Evolutionary conservation across 176 grass and related monocot species (phyloP).

Genomic region (Neostapfia colusana): DNA sequence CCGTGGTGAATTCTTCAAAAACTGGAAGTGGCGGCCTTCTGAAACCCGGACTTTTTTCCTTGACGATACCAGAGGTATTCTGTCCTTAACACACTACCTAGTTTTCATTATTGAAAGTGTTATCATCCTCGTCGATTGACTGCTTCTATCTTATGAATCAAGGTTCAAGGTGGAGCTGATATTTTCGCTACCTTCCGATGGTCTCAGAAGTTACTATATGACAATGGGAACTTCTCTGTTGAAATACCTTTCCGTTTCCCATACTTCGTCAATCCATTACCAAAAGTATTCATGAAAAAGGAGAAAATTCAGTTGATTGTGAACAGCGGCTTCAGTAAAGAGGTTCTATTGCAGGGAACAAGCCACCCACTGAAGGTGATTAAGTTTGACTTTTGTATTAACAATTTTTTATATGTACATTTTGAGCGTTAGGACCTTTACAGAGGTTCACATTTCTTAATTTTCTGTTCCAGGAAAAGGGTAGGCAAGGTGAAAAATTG

Average conservation of each 20-base stretch:
- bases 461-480: constrained; percentile 69
- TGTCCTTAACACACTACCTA: background rate
- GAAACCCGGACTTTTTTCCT: constrained; percentile 70
- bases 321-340: constrained; percentile 75
- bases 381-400: background rate
- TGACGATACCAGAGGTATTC: constrained; percentile 78
- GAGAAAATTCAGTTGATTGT: constrained; percentile 90
- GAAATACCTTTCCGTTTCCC: constrained; percentile 78
- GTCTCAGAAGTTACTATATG: constrained; percentile 89
- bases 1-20: constrained; percentile 36
- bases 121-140: constrained; percentile 19
- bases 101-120: constrained; percentile 18
- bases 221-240: constrained; percentile 68
- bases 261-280: constrained; percentile 74
- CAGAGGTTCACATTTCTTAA: constrained; percentile 25
- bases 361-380: constrained; percentile 91
- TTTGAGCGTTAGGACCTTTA: background rate
- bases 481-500: constrained; percentile 71
- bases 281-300: constrained; percentile 83
- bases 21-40: constrained; percentile 53
- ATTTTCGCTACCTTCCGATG: constrained; percentile 70
- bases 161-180: constrained; percentile 89
- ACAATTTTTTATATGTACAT: background rate
- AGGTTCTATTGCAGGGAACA: constrained; percentile 75
- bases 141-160: constrained; percentile 28